These are phyloP conservation scores for Euryodendron excelsum DNA, from an alignment of 148 eudicot species.

Conservation along the genomic window DNA sequence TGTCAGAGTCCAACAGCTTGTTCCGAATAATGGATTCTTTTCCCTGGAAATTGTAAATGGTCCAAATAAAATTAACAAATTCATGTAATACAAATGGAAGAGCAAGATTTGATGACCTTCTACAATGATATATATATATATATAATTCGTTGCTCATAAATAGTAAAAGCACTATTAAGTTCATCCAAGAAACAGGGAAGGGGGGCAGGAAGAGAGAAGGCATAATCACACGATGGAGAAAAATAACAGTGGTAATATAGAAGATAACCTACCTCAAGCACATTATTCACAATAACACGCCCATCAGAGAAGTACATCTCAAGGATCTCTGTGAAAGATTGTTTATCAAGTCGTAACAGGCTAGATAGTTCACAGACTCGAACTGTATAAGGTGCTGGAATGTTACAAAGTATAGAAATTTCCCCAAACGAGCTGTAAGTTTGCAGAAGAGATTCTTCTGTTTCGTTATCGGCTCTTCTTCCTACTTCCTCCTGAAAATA, in stretches of 20 bases:
- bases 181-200: not conserved
- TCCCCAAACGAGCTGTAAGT: constrained; percentile 29
- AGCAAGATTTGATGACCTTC: not conserved
- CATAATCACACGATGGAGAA: not conserved
- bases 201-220: not conserved
- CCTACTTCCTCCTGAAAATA: constrained; percentile 27
- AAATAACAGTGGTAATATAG: not conserved
- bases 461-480: constrained; percentile 19
- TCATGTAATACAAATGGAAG: not conserved
- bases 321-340: constrained; percentile 21
- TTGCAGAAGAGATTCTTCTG: constrained; percentile 5
- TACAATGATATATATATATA: not conserved
- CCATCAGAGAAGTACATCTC: constrained; percentile 36
- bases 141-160: not conserved
- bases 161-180: not conserved
- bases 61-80: not conserved
- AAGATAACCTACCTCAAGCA: constrained; percentile 9
- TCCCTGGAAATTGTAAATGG: constrained; percentile 17
- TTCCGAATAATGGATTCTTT: constrained; percentile 19
- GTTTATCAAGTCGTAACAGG: constrained; percentile 34
- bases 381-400: constrained; percentile 28
- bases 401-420: constrained; percentile 31
- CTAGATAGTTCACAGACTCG: constrained; percentile 26
- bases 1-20: constrained; percentile 30
- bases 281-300: constrained; percentile 23